Evolutionary conservation across 768 basidiomycete species (phyloP).

Genomic region (Trametes maxima): DNA sequence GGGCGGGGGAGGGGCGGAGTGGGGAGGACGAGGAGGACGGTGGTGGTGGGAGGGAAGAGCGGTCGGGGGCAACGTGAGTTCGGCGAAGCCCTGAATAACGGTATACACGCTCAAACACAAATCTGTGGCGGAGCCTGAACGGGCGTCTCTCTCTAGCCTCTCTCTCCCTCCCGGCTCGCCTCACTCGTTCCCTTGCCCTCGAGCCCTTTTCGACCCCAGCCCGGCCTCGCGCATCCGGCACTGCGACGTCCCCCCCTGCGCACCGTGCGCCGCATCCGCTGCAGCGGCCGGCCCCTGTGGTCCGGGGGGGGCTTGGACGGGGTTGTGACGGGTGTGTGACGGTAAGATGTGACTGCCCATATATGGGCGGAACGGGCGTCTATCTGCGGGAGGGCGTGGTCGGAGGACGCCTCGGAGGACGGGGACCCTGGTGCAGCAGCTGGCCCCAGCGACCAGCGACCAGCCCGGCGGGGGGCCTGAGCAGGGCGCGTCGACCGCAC

Average conservation of each 20-base stretch:
- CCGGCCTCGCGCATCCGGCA: no score
- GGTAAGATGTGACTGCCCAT: slow-evolving; percentile 18
- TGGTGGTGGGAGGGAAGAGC: slow-evolving; percentile 32
- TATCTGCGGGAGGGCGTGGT: not conserved
- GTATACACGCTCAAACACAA: slow-evolving; percentile 30
- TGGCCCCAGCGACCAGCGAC: no score
- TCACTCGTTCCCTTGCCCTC: not conserved
- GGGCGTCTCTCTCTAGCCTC: slow-evolving; percentile 7
- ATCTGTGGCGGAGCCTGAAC: slow-evolving; percentile 28
- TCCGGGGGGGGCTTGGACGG: not conserved
- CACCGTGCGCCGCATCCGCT: not conserved
- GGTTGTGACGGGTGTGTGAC: slow-evolving; percentile 13
- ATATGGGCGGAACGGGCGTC: slow-evolving; percentile 16
- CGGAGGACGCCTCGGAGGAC: no score
- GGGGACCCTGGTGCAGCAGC: no score
- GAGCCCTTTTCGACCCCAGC: no score
- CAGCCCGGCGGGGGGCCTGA: no score
- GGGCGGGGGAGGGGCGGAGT: slow-evolving; percentile 20
- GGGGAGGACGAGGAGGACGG: slow-evolving; percentile 26
- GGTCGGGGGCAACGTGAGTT: slow-evolving; percentile 28
- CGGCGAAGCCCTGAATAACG: slow-evolving; percentile 27
- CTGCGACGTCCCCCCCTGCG: not conserved
- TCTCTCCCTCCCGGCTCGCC: not conserved
- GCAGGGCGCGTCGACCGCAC: not conserved
- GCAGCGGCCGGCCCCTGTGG: not conserved